Conservation (phyloP, 1,284 basidiomycete species). For the Trichosporon sp. region DNA sequence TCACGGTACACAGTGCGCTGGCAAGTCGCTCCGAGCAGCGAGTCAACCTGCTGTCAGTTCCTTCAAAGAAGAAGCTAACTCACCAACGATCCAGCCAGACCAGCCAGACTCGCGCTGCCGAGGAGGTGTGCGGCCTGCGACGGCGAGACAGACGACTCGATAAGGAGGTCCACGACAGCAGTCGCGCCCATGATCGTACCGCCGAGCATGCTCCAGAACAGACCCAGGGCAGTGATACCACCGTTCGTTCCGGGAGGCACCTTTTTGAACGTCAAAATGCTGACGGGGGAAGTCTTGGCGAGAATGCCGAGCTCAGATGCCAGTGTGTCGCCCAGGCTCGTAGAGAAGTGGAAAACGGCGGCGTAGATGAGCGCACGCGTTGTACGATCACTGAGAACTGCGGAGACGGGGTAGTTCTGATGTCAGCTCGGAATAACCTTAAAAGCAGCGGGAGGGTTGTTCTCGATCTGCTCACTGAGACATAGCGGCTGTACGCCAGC, state of each 20-base stretch:
- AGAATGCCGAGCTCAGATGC: conserved; percentile 71
- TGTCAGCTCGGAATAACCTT: not conserved
- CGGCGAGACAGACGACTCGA: conserved; percentile 57
- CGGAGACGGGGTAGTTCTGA: conserved; percentile 12
- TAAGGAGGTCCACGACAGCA: conserved; percentile 64
- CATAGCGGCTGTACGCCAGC: conserved; percentile 64
- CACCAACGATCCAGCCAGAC: conserved; percentile 75
- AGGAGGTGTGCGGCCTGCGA: not conserved
- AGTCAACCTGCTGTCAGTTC: conserved; percentile 64
- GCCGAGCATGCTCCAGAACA: conserved; percentile 71
- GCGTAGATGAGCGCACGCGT: conserved; percentile 31
- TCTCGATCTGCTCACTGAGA: conserved; percentile 37
- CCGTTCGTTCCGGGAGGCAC: conserved; percentile 94
- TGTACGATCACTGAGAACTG: conserved; percentile 30
- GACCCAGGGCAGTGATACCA: conserved; percentile 74
- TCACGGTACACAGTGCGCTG: conserved; percentile 76
- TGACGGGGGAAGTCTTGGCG: conserved; percentile 66
- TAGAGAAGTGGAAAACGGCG: conserved; percentile 37
- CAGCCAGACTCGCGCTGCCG: conserved; percentile 57
- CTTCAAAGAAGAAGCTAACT: conserved; percentile 38
- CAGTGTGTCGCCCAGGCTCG: conserved; percentile 44
- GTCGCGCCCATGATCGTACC: conserved; percentile 71
- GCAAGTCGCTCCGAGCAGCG: conserved; percentile 81
- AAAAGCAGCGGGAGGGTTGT: not conserved
- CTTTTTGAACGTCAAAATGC: conserved; percentile 70